Conservation (phyloP, 495 filamentous ascomycete species). For the Aspergillus haitiensis region DNA sequence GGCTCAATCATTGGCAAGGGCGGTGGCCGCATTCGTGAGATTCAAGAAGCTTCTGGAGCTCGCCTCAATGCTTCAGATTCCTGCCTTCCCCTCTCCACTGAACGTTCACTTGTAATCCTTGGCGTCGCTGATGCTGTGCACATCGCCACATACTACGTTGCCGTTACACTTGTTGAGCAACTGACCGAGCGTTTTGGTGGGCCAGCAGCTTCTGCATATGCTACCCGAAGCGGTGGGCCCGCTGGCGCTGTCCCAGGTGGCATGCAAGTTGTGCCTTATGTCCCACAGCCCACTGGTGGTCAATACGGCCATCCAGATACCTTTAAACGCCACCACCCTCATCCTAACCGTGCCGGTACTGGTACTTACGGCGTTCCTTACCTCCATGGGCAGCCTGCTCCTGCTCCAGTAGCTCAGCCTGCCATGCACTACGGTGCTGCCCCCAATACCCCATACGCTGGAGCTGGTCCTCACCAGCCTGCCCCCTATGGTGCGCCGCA, state of each 20-base stretch:
- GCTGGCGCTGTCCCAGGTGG: constrained; percentile 91
- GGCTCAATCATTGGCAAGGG: constrained; percentile 98
- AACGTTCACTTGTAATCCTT: constrained; percentile 93
- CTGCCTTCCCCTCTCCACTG: constrained; percentile 88
- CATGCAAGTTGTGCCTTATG: constrained; percentile 96
- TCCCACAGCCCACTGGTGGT: constrained; percentile 86
- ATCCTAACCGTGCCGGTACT: constrained; percentile 63
- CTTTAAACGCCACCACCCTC: constrained; percentile 66
- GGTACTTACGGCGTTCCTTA: constrained; percentile 72
- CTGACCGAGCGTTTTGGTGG: constrained; percentile 94
- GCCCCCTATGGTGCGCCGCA: constrained; percentile 61
- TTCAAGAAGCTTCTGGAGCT: constrained; percentile 95
- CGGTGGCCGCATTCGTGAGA: constrained; percentile 93
- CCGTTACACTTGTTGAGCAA: constrained; percentile 92
- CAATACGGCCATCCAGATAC: constrained; percentile 90
- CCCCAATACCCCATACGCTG: constrained; percentile 65
- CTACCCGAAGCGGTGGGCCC: constrained; percentile 89
- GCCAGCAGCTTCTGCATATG: constrained; percentile 93
- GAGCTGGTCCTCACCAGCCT: constrained; percentile 77
- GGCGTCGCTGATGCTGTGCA: constrained; percentile 93
- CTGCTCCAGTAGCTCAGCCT: constrained; percentile 62
- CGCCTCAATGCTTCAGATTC: constrained; percentile 95
- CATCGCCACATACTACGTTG: constrained; percentile 98
- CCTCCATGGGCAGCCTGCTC: constrained; percentile 61
- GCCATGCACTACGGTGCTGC: constrained; percentile 72